A percentile compares a stretch with the other conserved stretches of the same genome.
These are phyloP conservation scores for Botrytis squamosa DNA, from an alignment of 2,329 filamentous ascomycete species.

Conservation along the genomic window DNA sequence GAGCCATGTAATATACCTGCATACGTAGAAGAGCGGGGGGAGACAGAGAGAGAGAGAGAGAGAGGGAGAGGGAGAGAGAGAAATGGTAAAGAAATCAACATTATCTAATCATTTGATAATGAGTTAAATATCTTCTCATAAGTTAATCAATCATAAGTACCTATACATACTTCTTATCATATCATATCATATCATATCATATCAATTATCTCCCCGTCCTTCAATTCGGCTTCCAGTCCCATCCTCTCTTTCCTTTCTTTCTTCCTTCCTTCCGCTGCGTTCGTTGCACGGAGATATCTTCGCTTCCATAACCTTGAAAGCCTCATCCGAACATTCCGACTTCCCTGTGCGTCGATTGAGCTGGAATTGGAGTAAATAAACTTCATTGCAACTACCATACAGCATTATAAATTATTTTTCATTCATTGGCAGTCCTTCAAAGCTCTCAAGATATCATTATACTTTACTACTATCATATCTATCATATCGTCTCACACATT, in stretches of 20 bases:
- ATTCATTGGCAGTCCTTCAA: not conserved
- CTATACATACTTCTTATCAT: not conserved
- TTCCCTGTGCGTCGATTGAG: not conserved
- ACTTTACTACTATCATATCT: not conserved
- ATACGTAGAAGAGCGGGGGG: too few relatives aligned
- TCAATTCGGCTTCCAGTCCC: not conserved
- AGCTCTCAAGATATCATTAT: not conserved
- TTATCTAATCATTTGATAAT: not conserved
- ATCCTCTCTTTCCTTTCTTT: not conserved
- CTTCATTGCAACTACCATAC: not conserved
- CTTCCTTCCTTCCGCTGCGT: not conserved
- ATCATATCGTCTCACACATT: not conserved
- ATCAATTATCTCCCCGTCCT: not conserved
- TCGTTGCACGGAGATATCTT: not conserved
- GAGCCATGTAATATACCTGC: too few relatives aligned
- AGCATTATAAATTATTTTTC: not conserved
- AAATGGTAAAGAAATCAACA: too few relatives aligned
- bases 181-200: not conserved
- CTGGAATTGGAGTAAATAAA: not conserved
- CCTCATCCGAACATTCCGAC: constrained; percentile 1
- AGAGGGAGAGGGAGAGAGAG: too few relatives aligned
- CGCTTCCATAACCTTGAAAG: not conserved
- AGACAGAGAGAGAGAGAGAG: not conserved
- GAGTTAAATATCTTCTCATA: not conserved
- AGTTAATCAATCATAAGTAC: too few relatives aligned